phyloP scores from a whole-genome alignment of 1,284 basidiomycete genomes.

The Heterobasidion occidentale region DNA sequence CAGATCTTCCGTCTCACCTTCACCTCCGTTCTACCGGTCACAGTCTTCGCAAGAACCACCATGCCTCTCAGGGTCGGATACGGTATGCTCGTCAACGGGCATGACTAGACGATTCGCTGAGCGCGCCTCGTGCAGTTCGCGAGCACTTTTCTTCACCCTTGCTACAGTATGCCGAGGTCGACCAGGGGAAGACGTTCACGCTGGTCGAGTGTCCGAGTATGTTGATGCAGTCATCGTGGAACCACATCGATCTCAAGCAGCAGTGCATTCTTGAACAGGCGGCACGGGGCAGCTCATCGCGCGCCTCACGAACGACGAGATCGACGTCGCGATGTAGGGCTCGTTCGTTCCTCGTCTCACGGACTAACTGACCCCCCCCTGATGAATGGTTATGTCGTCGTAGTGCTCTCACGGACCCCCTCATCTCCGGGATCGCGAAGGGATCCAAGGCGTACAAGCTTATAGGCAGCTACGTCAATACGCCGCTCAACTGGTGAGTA shows the following conservation, averaged over 20 bases:
- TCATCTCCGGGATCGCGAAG: slow-evolving; percentile 90
- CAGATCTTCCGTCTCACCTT: too few relatives aligned
- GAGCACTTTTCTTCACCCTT: slow-evolving; percentile 92
- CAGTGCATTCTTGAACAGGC: slow-evolving; percentile 33
- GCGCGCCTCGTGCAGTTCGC: slow-evolving; percentile 41
- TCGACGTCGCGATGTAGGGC: slow-evolving; percentile 79
- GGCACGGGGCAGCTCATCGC: slow-evolving; percentile 90
- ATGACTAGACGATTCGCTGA: not conserved
- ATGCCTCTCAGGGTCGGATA: slow-evolving; percentile 23
- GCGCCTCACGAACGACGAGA: slow-evolving; percentile 75
- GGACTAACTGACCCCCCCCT: not conserved
- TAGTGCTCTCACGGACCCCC: slow-evolving; percentile 85
- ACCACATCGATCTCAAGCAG: not conserved
- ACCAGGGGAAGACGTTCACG: slow-evolving; percentile 65
- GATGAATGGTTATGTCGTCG: not conserved
- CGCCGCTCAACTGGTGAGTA: slow-evolving; percentile 76
- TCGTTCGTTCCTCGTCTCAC: slow-evolving; percentile 13
- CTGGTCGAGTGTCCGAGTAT: slow-evolving; percentile 87
- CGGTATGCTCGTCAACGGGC: slow-evolving; percentile 12
- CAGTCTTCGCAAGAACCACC: too few relatives aligned
- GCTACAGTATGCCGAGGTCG: slow-evolving; percentile 64
- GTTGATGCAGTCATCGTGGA: slow-evolving; percentile 10
- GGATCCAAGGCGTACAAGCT: slow-evolving; percentile 85
- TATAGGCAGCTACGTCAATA: slow-evolving; percentile 88
- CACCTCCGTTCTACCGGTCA: too few relatives aligned